Evolutionary conservation across 1,284 basidiomycete species (phyloP).

Genomic region (Tremellales sp.): DNA sequence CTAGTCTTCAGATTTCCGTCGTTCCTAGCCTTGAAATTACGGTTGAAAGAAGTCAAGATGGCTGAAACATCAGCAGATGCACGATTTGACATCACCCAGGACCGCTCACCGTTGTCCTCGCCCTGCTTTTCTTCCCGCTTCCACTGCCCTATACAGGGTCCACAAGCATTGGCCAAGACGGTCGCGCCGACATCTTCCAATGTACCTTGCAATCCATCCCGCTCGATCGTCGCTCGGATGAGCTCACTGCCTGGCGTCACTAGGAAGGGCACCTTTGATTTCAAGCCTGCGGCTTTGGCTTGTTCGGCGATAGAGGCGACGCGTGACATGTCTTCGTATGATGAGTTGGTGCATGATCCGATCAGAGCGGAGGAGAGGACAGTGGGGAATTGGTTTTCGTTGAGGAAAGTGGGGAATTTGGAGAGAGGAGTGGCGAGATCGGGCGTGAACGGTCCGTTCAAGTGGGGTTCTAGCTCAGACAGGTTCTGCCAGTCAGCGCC

Average conservation of each 20-base stretch:
- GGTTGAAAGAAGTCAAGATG: slow-evolving; percentile 96
- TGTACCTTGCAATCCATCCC: slow-evolving; percentile 77
- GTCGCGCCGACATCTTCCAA: slow-evolving; percentile 76
- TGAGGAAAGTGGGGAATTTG: slow-evolving; percentile 74
- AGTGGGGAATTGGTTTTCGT: slow-evolving; percentile 85
- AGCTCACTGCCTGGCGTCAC: slow-evolving; percentile 97
- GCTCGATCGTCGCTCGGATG: slow-evolving; percentile 95
- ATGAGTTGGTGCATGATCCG: slow-evolving; percentile 97
- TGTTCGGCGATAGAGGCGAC: slow-evolving; percentile 89
- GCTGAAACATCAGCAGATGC: slow-evolving; percentile 54
- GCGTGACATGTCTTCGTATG: slow-evolving; percentile 90
- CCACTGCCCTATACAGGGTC: slow-evolving; percentile 99
- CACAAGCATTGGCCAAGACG: slow-evolving; percentile 96
- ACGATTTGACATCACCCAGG: not conserved
- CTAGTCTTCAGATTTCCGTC: slow-evolving; percentile 90
- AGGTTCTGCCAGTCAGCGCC: slow-evolving; percentile 59
- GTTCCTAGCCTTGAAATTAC: slow-evolving; percentile 95
- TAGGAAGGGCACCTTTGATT: slow-evolving; percentile 84
- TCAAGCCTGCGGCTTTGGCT: slow-evolving; percentile 77
- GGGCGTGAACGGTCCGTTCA: slow-evolving; percentile 98
- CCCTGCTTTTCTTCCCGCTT: slow-evolving; percentile 84
- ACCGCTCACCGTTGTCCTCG: slow-evolving; percentile 76
- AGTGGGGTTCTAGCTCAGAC: slow-evolving; percentile 85
- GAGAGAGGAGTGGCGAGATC: slow-evolving; percentile 95
- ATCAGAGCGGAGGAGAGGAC: slow-evolving; percentile 87